These are phyloP conservation scores for Actinomortierella ambigua DNA, from an alignment of 371 early-diverging fungal species.

Conservation along the genomic window DNA sequence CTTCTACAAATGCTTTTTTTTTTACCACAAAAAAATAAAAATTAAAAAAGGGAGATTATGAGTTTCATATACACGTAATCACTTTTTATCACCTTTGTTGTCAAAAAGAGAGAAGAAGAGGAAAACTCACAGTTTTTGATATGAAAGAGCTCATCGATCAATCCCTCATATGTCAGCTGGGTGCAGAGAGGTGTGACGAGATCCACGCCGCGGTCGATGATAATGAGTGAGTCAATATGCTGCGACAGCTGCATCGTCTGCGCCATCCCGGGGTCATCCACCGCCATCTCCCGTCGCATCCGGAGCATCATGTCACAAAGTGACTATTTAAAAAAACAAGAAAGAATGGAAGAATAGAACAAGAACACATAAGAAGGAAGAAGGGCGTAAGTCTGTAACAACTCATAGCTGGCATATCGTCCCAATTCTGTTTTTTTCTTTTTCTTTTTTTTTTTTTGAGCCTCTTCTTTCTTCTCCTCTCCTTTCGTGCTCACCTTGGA, in stretches of 20 bases:
- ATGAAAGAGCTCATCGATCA: constrained; percentile 83
- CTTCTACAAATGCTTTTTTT: constrained; percentile 64
- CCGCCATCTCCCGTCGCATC: constrained; percentile 81
- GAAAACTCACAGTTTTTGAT: constrained; percentile 61
- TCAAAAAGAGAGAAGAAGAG: not conserved
- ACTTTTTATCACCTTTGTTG: not conserved
- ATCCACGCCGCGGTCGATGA: constrained; percentile 91
- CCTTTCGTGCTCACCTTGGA: constrained; percentile 72
- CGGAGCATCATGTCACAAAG: constrained; percentile 81
- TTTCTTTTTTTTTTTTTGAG: too few relatives aligned
- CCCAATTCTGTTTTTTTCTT: too few relatives aligned
- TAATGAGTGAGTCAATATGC: constrained; percentile 85
- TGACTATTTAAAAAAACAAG: constrained; percentile 47
- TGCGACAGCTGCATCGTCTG: constrained; percentile 63
- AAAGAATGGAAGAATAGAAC: constrained; percentile 4
- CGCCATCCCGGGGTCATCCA: constrained; percentile 55
- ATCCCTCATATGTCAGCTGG: constrained; percentile 93
- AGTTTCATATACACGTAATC: not conserved
- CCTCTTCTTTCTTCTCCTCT: too few relatives aligned
- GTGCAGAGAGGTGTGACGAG: constrained; percentile 91
- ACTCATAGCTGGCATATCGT: too few relatives aligned
- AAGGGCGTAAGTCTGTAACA: too few relatives aligned
- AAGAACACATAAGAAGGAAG: too few relatives aligned
- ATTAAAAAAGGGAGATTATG: not conserved
- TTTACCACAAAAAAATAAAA: not conserved